Evolutionary conservation across 2,329 filamentous ascomycete species (phyloP), one percentile per base, ranked within the genome.

Genomic region (Botrytis deweyae): DNA sequence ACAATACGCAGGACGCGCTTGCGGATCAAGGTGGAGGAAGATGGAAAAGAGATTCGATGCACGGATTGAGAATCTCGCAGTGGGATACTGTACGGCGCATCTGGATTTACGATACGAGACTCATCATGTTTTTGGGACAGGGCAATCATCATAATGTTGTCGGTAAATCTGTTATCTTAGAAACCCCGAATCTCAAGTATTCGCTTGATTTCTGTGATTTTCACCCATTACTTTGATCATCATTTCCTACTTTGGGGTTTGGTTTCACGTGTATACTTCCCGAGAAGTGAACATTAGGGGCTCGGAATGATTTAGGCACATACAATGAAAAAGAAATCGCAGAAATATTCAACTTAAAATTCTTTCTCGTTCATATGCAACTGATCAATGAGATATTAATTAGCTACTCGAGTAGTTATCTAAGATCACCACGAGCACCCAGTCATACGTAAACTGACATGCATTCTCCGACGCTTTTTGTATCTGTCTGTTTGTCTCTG

Each of bases 371-470:
- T 22, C 33, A 18, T 4, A 59, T 18, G 36, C 16, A 59, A 10
- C 2, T 12, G 4, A 25, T 14, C 10, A 52, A 9, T 6, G 2
- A 5, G 7, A 36, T 20, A 1, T 22, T 0, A 9, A 36, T 10
- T 22, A 22, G 18, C 29, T 36, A 55, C 12, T 0, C 7, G 1
- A 4, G 12, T 7, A 55, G 12, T 55, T 55, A 14, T 38, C 38
- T 38, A 38, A 38, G 18, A 61, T 61, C 18, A 42, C 40, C 40
- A 42, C 14, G 12, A 42, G 40, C 40, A 42, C 40, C 40, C 40
- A 42, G 40, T 42, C 40, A 42, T 3, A 42, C 40, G 14, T 42
- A 42, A 16, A 14, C 40, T 42, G 4, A 3, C 40, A 42, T 14
- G 14, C 40, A 42, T 42, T 42, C 40, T 42, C 14, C 40, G 40